Percentiles rank a stretch among this genome's conserved stretches.
Evolutionary conservation across 1,139 yeast genomes (phyloP).

Genomic region (Taiozyma sp.): DNA sequence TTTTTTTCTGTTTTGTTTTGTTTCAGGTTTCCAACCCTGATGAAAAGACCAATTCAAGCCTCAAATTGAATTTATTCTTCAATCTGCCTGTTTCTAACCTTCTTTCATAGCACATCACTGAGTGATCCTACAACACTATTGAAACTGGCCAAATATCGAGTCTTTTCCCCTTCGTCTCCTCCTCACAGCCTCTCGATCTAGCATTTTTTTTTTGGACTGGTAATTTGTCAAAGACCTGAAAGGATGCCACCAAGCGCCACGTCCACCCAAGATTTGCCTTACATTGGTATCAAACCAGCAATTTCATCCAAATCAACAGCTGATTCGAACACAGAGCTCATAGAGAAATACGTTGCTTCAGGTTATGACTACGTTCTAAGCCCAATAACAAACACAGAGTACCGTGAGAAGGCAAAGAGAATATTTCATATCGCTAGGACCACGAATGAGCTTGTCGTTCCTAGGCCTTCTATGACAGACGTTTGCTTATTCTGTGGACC

Average conservation of each 20-base stretch:
- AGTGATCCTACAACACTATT: not conserved
- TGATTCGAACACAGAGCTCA: constrained; percentile 9
- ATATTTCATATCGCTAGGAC: constrained; percentile 31
- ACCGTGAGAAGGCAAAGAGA: constrained; percentile 34
- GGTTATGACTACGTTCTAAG: constrained; percentile 35
- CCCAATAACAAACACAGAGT: constrained; percentile 39
- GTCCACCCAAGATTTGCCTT: constrained; percentile 8
- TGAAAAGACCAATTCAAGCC: not conserved
- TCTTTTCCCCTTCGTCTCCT: not conserved
- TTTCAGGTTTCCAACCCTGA: not conserved
- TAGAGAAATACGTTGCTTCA: constrained; percentile 11
- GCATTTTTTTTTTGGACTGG: not conserved
- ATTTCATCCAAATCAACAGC: constrained; percentile 12
- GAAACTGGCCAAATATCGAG: not conserved
- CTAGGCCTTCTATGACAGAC: constrained; percentile 35
- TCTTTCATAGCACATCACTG: not conserved
- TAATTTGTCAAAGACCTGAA: not conserved
- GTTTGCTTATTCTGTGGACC: constrained; percentile 32
- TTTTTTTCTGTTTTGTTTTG: constrained; percentile 7
- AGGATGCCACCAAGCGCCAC: not conserved
- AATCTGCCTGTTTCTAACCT: not conserved
- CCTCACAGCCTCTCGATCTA: not conserved
- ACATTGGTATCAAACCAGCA: constrained; percentile 22
- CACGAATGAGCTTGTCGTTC: constrained; percentile 26
- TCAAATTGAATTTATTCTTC: not conserved